Base-by-base conservation (phyloP, 2,329 filamentous ascomycete genomes). In the Lasiodiplodia gonubiensis region DNA sequence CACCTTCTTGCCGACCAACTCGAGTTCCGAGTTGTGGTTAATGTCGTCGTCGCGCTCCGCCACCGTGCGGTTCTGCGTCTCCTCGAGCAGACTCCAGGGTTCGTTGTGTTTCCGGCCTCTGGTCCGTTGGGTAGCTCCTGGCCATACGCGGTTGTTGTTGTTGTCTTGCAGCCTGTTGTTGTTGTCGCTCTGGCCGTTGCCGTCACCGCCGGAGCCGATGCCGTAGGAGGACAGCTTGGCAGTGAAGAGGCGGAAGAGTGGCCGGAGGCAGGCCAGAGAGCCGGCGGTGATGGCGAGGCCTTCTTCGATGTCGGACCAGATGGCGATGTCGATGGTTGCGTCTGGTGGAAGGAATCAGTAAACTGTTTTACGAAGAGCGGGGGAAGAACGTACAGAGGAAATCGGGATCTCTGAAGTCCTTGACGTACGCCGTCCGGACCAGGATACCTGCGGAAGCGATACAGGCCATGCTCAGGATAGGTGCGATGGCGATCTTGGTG, bases 391-490 rank as follows among this genome's bases (percentile, higher is more conserved):
- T 60, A 70, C 69, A 78, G 23, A 79, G 75, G 68, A 79, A 79
- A 54, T 79, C 76, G 14, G 71, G 68, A 35, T 73, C 70, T 46
- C 69, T 72, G 66, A 79, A 78, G n/a, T 78, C 72, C 72, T 74
- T 74, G 48, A 79, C 72, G 63, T 73, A 78, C 8, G 72, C 73
- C 69, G 77, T 75, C 16, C 77, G 75, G 21, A 77, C 76, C 27
- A 76, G 69, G 30, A 78, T 74, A 8, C 76, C 77, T 27, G 76
- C 69, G 69, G 75, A 77, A 18, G 77, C 77, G 68, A 86, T 72
- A 68, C 84, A 80, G 14, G 81, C 85, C 75, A 86, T 81, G 49
- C 82, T 79, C 2, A 87, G 73, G 57, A 88, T 79, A 2, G 80
- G 70, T 4, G 79, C 80, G 33, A 87, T 77, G 18, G 81, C 76